Conservation (phyloP, 148 eudicot genomes). For the Arbutus unedo region DNA sequence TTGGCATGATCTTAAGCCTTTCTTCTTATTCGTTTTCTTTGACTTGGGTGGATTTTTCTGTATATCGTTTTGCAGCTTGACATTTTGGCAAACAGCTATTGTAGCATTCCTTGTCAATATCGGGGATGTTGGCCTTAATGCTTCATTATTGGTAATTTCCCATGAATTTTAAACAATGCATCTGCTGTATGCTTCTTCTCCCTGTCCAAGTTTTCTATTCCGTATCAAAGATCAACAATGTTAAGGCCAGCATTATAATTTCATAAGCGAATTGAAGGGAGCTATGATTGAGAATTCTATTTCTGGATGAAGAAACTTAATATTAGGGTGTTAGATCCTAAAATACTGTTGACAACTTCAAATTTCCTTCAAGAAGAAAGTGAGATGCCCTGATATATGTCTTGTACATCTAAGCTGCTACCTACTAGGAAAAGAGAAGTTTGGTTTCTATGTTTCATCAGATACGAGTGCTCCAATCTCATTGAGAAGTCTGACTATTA, state of each 20-base stretch:
- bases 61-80: conserved; percentile 46
- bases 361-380: not conserved
- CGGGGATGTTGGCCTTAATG: conserved; percentile 54
- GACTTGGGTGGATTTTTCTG: not conserved
- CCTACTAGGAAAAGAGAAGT: not conserved
- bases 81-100: conserved; percentile 55
- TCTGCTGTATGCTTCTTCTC: not conserved
- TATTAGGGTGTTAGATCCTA: not conserved
- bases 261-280: not conserved
- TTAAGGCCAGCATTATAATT: not conserved
- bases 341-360: not conserved
- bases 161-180: not conserved
- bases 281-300: not conserved
- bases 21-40: not conserved
- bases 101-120: conserved; percentile 63
- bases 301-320: not conserved
- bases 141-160: conserved; percentile 50
- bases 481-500: not conserved
- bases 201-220: not conserved
- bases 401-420: not conserved
- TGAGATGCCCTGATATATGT: not conserved
- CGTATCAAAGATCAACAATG: not conserved
- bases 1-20: not conserved
- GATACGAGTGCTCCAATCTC: not conserved
- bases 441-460: not conserved